Conservation (phyloP, 805 yeast genomes). For the Pichia eremophila region DNA sequence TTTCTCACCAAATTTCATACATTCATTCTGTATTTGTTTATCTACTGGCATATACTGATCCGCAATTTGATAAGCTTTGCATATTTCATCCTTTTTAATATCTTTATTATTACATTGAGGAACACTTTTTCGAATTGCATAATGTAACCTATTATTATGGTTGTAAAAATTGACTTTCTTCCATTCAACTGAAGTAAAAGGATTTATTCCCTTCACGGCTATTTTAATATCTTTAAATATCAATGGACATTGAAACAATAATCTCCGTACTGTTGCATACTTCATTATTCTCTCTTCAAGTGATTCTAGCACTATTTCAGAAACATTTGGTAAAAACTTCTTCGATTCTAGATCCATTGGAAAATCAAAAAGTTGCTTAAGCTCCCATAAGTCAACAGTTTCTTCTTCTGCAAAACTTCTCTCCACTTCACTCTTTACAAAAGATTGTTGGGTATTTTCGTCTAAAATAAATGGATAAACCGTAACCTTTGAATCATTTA, state of each 20-base stretch:
- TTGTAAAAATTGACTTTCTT: constrained; percentile 36
- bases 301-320: constrained; percentile 32
- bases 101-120: constrained; percentile 37
- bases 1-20: constrained; percentile 20
- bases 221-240: constrained; percentile 45
- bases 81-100: constrained; percentile 19
- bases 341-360: not conserved
- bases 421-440: constrained; percentile 36
- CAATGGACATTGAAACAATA: constrained; percentile 53
- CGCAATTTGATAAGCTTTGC: constrained; percentile 37
- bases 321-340: constrained; percentile 26
- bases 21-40: constrained; percentile 2
- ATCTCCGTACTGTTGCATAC: constrained; percentile 52
- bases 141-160: constrained; percentile 39
- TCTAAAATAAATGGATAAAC: constrained; percentile 57
- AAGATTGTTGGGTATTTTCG: constrained; percentile 23
- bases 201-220: constrained; percentile 62
- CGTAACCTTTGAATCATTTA: constrained; percentile 41
- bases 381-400: constrained; percentile 3
- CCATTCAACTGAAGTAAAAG: constrained; percentile 29
- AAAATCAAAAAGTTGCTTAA: constrained; percentile 6
- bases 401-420: constrained; percentile 4
- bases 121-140: constrained; percentile 41
- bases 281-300: constrained; percentile 43
- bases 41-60: constrained; percentile 28